Evolutionary conservation across 495 filamentous ascomycete genomes (phyloP).

Genomic region (Aeminium ludgeri): DNA sequence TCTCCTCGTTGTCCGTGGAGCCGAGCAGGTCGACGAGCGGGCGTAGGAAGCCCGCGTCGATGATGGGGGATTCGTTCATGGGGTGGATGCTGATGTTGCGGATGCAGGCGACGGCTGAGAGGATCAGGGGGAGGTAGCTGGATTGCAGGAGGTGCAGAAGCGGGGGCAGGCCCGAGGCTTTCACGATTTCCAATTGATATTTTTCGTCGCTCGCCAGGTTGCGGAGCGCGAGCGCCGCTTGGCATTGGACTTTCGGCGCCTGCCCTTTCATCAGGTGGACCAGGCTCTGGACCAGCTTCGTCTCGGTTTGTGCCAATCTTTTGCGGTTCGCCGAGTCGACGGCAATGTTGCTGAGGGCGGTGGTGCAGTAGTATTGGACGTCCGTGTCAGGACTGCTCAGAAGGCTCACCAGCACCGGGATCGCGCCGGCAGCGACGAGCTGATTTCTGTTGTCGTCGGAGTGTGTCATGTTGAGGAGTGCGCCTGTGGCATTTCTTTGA

Average conservation of each 20-base stretch:
- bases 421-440: conserved; percentile 87
- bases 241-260: conserved; percentile 94
- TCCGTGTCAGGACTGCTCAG: conserved; percentile 85
- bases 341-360: conserved; percentile 93
- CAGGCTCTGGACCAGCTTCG: conserved; percentile 75
- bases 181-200: conserved; percentile 94
- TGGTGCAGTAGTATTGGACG: conserved; percentile 98
- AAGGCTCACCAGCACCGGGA: conserved; percentile 88
- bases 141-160: conserved; percentile 82
- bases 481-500: conserved; percentile 91
- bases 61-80: conserved; percentile 97
- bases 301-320: conserved; percentile 74
- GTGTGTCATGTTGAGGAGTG: conserved; percentile 96
- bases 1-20: conserved; percentile 94
- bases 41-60: conserved; percentile 88
- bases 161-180: conserved; percentile 64
- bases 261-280: conserved; percentile 94
- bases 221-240: conserved; percentile 82
- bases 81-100: conserved; percentile 98
- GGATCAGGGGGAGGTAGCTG: conserved; percentile 83
- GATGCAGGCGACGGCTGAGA: conserved; percentile 95
- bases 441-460: conserved; percentile 99
- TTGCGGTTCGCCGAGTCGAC: conserved; percentile 84
- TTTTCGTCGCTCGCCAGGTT: conserved; percentile 97
- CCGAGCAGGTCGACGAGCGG: conserved; percentile 86